A percentile compares a stretch with the other conserved stretches of the same genome.
Evolutionary conservation across 331 rosid species (phyloP).

Genomic region (Malus hybrid): DNA sequence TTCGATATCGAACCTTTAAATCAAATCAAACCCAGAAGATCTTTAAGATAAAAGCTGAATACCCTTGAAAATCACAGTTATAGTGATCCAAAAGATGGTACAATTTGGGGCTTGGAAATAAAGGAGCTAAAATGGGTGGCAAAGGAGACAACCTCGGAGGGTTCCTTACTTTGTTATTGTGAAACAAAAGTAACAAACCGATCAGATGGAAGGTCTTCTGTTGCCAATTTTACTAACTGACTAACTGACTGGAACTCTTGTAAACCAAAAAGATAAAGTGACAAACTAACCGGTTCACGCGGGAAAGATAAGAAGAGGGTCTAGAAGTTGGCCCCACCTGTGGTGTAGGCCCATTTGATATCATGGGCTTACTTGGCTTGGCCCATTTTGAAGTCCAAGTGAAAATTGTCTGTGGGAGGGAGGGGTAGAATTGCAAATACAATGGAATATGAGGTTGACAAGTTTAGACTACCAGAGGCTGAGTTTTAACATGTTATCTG

Average conservation of each 20-base stretch:
- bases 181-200: slow-evolving; percentile 21
- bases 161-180: background rate
- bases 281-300: background rate
- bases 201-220: background rate
- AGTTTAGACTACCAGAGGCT: background rate
- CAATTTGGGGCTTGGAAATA: background rate
- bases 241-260: background rate
- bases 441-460: slow-evolving; percentile 16
- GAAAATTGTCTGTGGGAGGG: background rate
- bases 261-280: background rate
- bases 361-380: background rate
- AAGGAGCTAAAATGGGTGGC: slow-evolving; percentile 11
- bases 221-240: slow-evolving; percentile 1
- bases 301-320: background rate
- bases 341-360: background rate
- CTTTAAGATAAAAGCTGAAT: background rate
- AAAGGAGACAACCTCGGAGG: slow-evolving; percentile 31
- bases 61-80: background rate
- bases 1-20: background rate
- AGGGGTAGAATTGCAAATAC: slow-evolving; percentile 44
- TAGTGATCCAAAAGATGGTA: background rate
- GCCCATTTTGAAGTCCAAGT: background rate
- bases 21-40: background rate
- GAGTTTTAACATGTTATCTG: slow-evolving; percentile 31
- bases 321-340: background rate